Percentiles rank a stretch among this genome's conserved stretches.
Evolutionary conservation across 176 grass and related monocot genomes (phyloP).

Genomic region (Urochloa ruziziensis): DNA sequence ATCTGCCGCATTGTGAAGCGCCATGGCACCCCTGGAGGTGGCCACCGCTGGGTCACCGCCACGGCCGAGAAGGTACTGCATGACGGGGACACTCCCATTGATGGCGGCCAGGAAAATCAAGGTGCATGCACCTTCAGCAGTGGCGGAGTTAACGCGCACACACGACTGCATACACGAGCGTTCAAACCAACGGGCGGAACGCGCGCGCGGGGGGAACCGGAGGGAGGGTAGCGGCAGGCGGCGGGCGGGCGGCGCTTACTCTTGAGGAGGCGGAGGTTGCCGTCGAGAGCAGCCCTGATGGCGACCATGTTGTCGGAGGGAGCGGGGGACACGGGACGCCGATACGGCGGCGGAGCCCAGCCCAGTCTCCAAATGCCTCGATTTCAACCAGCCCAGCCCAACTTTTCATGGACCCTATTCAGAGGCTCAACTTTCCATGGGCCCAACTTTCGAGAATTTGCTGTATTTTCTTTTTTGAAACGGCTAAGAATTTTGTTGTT

Average conservation of each 20-base stretch:
- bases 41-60: slow-evolving; percentile 30
- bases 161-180: neutral
- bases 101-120: neutral
- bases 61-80: slow-evolving; percentile 28
- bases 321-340: neutral
- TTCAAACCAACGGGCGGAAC: neutral
- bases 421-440: neutral
- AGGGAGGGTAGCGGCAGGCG: neutral
- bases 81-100: neutral
- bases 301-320: neutral
- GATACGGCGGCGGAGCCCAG: neutral
- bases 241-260: neutral
- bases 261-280: neutral
- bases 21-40: slow-evolving; percentile 19
- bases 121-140: too few relatives aligned
- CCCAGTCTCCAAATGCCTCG: neutral
- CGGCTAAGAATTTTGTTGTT: too few relatives aligned
- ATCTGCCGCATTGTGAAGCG: slow-evolving; percentile 33
- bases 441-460: too few relatives aligned
- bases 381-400: neutral
- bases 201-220: too few relatives aligned
- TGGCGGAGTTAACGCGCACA: neutral
- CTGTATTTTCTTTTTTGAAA: too few relatives aligned
- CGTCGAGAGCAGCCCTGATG: neutral
- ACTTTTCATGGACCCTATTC: too few relatives aligned